A percentile compares a stretch with the other conserved stretches of the same genome.
These are phyloP conservation scores for Colletotrichum liriopes DNA, from an alignment of 2,329 filamentous ascomycete species.

Conservation along the genomic window DNA sequence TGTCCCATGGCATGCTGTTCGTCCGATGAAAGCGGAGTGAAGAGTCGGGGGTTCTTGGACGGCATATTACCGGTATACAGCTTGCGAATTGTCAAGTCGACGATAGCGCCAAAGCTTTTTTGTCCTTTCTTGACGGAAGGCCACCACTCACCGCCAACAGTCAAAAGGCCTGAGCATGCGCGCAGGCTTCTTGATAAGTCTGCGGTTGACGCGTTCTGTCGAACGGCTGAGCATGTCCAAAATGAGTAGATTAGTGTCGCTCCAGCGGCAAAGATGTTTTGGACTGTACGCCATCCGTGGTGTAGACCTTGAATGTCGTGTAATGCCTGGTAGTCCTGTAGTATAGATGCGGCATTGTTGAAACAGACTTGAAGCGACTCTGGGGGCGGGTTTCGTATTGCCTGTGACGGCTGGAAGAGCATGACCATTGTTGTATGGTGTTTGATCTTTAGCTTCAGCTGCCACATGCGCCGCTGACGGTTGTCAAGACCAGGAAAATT, in stretches of 20 bases:
- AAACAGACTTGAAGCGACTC: slow-evolving; percentile 51
- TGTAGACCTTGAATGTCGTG: slow-evolving; percentile 51
- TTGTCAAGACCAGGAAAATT: slow-evolving; percentile 27
- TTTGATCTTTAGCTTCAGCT: slow-evolving; percentile 50
- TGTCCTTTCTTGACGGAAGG: slow-evolving; percentile 53
- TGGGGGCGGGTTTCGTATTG: slow-evolving; percentile 49
- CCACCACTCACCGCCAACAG: slow-evolving; percentile 59
- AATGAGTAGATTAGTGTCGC: slow-evolving; percentile 57
- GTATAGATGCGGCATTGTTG: slow-evolving; percentile 46
- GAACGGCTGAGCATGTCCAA: slow-evolving; percentile 51
- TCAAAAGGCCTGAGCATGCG: slow-evolving; percentile 54
- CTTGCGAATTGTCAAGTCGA: slow-evolving; percentile 48
- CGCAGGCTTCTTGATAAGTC: slow-evolving; percentile 46
- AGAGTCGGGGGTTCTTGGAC: slow-evolving; percentile 32
- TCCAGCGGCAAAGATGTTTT: slow-evolving; percentile 56
- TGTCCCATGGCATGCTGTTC: slow-evolving; percentile 1
- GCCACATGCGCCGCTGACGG: slow-evolving; percentile 43
- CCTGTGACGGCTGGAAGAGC: slow-evolving; percentile 56
- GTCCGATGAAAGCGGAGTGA: slow-evolving; percentile 6
- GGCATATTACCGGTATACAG: slow-evolving; percentile 38
- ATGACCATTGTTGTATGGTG: slow-evolving; percentile 54
- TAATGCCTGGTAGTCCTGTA: slow-evolving; percentile 51
- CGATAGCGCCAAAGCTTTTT: slow-evolving; percentile 50
- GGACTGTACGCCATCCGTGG: slow-evolving; percentile 55
- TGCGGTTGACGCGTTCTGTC: slow-evolving; percentile 44